Evolutionary conservation across 306 rosid genomes (phyloP).

Genomic region (Inga oerstediana): DNA sequence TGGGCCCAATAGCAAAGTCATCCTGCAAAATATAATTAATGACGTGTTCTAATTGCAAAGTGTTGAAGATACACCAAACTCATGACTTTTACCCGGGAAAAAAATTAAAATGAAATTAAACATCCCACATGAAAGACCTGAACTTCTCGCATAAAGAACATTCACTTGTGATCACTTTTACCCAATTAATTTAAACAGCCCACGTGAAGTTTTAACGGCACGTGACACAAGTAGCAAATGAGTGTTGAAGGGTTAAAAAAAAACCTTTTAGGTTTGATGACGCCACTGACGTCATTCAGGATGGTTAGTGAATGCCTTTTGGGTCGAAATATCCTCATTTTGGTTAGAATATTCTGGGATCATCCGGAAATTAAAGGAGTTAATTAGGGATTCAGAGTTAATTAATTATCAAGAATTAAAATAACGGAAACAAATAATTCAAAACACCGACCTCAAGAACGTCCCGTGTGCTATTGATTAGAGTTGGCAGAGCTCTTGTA

Average conservation of each 20-base stretch:
- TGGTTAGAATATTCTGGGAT: conserved; percentile 49
- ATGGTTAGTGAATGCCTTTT: conserved; percentile 61
- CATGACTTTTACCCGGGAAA: background rate
- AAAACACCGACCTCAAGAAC: conserved; percentile 54
- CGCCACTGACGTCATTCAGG: conserved; percentile 60
- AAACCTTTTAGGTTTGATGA: conserved; percentile 76
- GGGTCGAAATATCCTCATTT: conserved; percentile 50
- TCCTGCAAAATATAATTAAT: conserved; percentile 47
- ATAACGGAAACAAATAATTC: background rate
- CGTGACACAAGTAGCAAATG: background rate
- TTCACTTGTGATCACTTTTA: background rate
- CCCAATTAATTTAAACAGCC: too few relatives aligned
- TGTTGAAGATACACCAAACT: conserved; percentile 12
- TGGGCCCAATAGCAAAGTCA: conserved; percentile 88
- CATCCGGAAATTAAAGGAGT: background rate
- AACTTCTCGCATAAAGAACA: conserved; percentile 18
- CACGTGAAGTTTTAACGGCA: background rate
- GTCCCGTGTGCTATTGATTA: conserved; percentile 50
- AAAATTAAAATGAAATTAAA: background rate
- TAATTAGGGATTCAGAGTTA: background rate
- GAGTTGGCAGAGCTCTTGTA: conserved; percentile 76
- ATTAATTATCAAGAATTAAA: background rate
- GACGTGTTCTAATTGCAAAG: background rate
- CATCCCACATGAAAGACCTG: conserved; percentile 41
- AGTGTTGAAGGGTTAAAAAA: background rate